A percentile compares a stretch with the other conserved stretches of the same genome.
Evolutionary conservation across 2,329 filamentous ascomycete genomes (phyloP).

Genomic region (Penicillium griseofulvum): DNA sequence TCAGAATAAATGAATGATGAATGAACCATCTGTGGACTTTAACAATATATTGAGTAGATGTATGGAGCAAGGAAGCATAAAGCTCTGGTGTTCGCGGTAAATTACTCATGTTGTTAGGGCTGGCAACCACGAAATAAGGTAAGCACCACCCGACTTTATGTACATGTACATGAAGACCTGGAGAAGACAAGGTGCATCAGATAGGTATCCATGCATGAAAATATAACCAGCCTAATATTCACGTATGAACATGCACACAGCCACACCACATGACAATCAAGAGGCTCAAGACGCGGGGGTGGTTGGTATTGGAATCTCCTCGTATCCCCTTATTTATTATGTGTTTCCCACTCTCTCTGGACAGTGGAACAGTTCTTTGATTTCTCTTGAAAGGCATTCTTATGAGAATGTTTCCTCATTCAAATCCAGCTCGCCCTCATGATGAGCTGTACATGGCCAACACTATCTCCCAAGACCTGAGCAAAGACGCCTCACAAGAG

Average conservation of each 20-base stretch:
- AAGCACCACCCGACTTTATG: neutral
- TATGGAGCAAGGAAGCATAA: neutral
- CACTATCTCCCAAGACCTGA: conserved; percentile 1
- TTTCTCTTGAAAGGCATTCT: neutral
- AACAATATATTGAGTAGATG: conserved; percentile 2
- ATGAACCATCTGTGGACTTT: neutral
- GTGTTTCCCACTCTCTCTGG: neutral
- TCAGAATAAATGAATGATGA: neutral
- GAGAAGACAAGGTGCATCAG: neutral
- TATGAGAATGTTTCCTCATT: neutral
- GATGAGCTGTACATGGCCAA: neutral
- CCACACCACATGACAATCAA: neutral
- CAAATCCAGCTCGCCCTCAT: neutral
- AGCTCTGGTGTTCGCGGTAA: neutral
- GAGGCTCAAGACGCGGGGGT: neutral
- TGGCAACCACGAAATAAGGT: neutral
- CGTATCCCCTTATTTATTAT: neutral
- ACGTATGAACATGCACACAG: neutral
- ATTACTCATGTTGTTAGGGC: neutral
- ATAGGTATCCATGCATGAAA: neutral
- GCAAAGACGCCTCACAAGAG: neutral
- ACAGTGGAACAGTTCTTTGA: neutral
- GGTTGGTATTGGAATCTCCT: neutral
- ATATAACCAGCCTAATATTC: neutral
- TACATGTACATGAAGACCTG: neutral